phyloP scores from a whole-genome alignment of 2,329 filamentous ascomycete genomes.

The Penicillium digitatum region DNA sequence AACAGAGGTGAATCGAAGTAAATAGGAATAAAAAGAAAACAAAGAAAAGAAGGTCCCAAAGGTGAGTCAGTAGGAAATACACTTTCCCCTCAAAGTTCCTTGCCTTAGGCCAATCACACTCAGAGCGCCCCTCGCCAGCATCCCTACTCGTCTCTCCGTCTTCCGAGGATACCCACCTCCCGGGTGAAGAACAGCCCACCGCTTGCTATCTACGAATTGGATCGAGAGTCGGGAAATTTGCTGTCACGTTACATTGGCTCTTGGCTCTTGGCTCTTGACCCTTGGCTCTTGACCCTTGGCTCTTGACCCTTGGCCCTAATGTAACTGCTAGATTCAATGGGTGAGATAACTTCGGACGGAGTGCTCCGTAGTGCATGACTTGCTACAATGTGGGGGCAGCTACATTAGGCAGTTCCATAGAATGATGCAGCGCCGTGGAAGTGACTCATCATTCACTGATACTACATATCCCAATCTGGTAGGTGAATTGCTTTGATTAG shows the following conservation, averaged over 20 bases:
- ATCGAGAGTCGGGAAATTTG: background rate
- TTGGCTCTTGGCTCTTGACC: background rate
- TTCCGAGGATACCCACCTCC: slow-evolving; percentile 13
- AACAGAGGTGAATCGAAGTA: slow-evolving; percentile 3
- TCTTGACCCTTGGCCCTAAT: background rate
- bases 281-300: background rate
- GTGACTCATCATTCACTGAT: no score
- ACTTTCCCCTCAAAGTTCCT: slow-evolving; percentile 17
- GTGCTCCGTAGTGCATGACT: no score
- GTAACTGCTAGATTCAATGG: background rate
- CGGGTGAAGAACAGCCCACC: slow-evolving; percentile 9
- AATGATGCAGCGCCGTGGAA: no score
- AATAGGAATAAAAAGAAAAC: slow-evolving; percentile 6
- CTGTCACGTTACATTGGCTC: background rate
- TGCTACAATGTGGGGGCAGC: no score
- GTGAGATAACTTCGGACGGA: background rate
- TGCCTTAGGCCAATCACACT: slow-evolving; percentile 15
- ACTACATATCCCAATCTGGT: no score
- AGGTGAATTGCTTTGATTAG: no score
- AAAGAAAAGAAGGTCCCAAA: background rate
- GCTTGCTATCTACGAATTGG: slow-evolving; percentile 4
- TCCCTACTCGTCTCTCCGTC: background rate
- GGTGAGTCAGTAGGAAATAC: slow-evolving; percentile 24
- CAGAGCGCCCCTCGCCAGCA: slow-evolving; percentile 10
- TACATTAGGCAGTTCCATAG: no score